Percentiles rank a stretch among this genome's conserved stretches.
These are phyloP conservation scores for Xylaria sp. DNA, from an alignment of 2,329 filamentous ascomycete species.

Conservation along the genomic window DNA sequence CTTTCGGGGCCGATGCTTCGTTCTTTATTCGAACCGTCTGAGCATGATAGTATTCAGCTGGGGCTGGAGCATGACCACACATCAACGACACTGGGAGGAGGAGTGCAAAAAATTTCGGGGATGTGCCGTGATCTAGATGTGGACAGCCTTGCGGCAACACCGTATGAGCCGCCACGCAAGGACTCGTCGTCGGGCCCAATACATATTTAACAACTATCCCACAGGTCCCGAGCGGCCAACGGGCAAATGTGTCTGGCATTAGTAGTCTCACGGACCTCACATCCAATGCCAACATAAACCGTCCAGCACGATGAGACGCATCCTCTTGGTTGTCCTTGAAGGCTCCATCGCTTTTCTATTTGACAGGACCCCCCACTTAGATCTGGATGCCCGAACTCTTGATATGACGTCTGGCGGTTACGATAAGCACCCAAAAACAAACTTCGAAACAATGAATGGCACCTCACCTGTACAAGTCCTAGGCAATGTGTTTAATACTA, in stretches of 20 bases:
- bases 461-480: slow-evolving; percentile 4
- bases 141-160: background rate
- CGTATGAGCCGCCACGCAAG: background rate
- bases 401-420: slow-evolving; percentile 9
- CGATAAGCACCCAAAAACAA: slow-evolving; percentile 16
- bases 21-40: background rate
- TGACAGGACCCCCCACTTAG: background rate
- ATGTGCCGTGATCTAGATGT: background rate
- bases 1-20: too few relatives aligned
- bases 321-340: slow-evolving; percentile 2
- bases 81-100: background rate
- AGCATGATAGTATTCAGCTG: slow-evolving; percentile 6
- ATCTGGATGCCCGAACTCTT: background rate
- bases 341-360: slow-evolving; percentile 8
- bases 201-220: background rate
- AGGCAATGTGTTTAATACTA: background rate
- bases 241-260: background rate
- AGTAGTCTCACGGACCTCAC: background rate
- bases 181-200: background rate
- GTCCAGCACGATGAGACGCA: slow-evolving; percentile 2
- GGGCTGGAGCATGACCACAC: background rate
- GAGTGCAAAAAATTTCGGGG: background rate
- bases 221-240: background rate
- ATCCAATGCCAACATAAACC: background rate
- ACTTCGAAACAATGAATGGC: slow-evolving; percentile 3